A percentile compares a stretch with the other conserved stretches of the same genome.
Conservation (phyloP, 164 flowering plant genomes). For the Umbilicus rupestris region DNA sequence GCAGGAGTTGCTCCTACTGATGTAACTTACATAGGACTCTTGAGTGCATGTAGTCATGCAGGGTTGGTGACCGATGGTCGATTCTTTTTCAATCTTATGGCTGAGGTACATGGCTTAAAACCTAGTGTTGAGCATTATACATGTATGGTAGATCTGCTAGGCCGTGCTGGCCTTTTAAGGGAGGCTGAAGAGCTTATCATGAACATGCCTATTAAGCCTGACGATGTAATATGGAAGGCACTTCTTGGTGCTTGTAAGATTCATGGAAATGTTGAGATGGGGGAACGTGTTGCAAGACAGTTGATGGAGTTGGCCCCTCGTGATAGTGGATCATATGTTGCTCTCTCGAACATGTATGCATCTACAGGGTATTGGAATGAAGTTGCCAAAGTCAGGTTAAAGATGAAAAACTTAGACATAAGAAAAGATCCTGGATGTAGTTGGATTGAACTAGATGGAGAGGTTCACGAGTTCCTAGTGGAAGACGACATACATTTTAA, state of each 20-base stretch:
- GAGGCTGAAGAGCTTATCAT: slow-evolving; percentile 47
- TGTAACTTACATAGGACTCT: slow-evolving; percentile 35
- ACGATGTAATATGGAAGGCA: slow-evolving; percentile 54
- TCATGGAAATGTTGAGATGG: slow-evolving; percentile 45
- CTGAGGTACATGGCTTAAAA: slow-evolving; percentile 24
- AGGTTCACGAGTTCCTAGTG: slow-evolving; percentile 43
- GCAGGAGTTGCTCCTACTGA: slow-evolving; percentile 31
- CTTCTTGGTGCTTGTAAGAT: slow-evolving; percentile 49
- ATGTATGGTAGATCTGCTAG: slow-evolving; percentile 60
- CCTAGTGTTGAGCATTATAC: slow-evolving; percentile 58
- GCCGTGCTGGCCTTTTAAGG: slow-evolving; percentile 46
- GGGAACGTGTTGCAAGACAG: slow-evolving; percentile 26
- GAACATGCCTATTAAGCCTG: slow-evolving; percentile 40
- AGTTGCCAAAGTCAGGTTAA: slow-evolving; percentile 38
- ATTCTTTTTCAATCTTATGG: slow-evolving; percentile 33
- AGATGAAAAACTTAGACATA: slow-evolving; percentile 44
- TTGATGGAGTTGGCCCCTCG: slow-evolving; percentile 37
- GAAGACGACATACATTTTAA: slow-evolving; percentile 43
- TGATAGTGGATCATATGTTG: slow-evolving; percentile 55
- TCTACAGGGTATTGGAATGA: slow-evolving; percentile 41
- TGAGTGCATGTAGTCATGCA: slow-evolving; percentile 58
- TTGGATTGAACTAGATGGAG: slow-evolving; percentile 53
- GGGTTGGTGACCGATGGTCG: slow-evolving; percentile 46
- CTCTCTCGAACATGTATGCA: slow-evolving; percentile 51
- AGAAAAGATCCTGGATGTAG: slow-evolving; percentile 63